phyloP scores from a whole-genome alignment of 2,329 filamentous ascomycete genomes.

The Cyphellophora europaea region DNA sequence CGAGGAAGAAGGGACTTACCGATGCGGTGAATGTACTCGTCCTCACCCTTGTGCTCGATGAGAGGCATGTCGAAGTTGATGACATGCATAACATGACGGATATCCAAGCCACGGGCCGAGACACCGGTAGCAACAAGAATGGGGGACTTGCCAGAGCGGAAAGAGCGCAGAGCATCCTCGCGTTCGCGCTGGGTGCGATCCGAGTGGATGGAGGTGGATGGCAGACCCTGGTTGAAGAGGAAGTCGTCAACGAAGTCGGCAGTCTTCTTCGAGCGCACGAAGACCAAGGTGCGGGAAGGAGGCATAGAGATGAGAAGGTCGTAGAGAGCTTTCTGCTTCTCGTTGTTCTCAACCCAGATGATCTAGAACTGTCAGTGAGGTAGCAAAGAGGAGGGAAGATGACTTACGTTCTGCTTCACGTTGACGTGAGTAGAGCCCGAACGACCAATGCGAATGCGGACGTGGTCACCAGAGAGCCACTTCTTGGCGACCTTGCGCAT shows the following conservation, averaged over 20 bases:
- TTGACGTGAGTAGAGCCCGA: constrained; percentile 74
- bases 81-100: constrained; percentile 78
- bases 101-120: constrained; percentile 70
- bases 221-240: constrained; percentile 68
- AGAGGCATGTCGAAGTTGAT: constrained; percentile 88
- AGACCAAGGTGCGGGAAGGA: constrained; percentile 75
- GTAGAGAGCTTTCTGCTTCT: constrained; percentile 62
- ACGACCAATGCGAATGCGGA: constrained; percentile 79
- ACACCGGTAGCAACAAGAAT: constrained; percentile 83
- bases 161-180: constrained; percentile 81
- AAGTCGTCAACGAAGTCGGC: constrained; percentile 84
- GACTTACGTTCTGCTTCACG: constrained; percentile 59
- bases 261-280: constrained; percentile 70
- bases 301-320: constrained; percentile 62
- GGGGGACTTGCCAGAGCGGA: constrained; percentile 64
- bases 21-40: constrained; percentile 90
- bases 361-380: constrained; percentile 34
- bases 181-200: constrained; percentile 84
- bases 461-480: constrained; percentile 63
- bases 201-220: constrained; percentile 78
- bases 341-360: constrained; percentile 52
- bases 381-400: background rate
- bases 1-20: constrained; percentile 43
- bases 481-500: constrained; percentile 68
- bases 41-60: constrained; percentile 69